Evolutionary conservation across 176 grass and related monocot species (phyloP).

Genomic region (Hsuehochloa calcarea): DNA sequence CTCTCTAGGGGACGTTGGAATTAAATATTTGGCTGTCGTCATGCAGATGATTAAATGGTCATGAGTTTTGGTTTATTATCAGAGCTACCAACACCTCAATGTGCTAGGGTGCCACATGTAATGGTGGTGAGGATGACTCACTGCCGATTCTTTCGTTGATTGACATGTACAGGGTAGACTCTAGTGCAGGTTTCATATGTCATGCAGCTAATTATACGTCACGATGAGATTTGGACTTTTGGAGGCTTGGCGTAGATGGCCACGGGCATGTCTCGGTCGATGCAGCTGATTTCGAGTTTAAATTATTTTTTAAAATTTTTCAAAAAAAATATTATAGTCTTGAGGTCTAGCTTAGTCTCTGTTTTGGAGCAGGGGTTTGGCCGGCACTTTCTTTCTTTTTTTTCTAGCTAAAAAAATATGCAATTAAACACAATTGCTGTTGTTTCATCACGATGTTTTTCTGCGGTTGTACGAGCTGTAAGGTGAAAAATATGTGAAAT

Average conservation of each 20-base stretch:
- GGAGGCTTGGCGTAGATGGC: too few species aligned
- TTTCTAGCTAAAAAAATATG: too few species aligned
- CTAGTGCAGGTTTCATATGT: background rate
- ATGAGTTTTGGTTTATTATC: slow-evolving; percentile 11
- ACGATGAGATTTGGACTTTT: background rate
- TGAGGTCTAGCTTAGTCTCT: too few species aligned
- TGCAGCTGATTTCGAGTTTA: too few species aligned
- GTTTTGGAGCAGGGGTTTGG: too few species aligned
- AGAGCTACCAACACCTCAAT: background rate
- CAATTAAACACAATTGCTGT: too few species aligned
- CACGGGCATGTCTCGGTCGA: too few species aligned
- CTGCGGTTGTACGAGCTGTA: too few species aligned
- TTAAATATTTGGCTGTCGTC: background rate
- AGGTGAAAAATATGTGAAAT: too few species aligned
- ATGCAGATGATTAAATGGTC: background rate
- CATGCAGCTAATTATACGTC: background rate
- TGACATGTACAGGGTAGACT: background rate
- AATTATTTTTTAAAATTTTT: too few species aligned
- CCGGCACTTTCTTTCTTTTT: background rate
- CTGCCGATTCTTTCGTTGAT: background rate
- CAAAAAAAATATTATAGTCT: too few species aligned
- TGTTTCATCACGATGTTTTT: too few species aligned
- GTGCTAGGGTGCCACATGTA: background rate
- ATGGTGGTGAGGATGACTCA: background rate
- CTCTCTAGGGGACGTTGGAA: background rate